Base-by-base conservation (phyloP, 805 yeast genomes). In the Candida khao-thaluensis region DNA sequence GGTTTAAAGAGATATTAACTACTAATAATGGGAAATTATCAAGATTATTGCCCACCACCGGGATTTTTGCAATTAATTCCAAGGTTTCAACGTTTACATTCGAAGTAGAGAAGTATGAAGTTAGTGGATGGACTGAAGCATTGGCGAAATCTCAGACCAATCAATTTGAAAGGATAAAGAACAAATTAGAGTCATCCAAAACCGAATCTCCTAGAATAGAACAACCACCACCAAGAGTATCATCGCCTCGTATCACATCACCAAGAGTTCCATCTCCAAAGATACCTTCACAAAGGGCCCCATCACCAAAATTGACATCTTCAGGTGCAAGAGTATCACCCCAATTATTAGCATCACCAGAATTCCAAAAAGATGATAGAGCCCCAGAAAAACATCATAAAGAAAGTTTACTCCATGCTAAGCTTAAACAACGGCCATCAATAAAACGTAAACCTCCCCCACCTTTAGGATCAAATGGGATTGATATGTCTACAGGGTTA, bases 31-130 rank as follows among this genome's bases (percentile, higher is more conserved):
- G 58, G 20, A 56, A 54, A 35, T 49, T 50, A 21, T 51, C 56
- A 33, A 62, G 58, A 45, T 51, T 57, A 5, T 38, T 62, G 7
- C 71, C 70, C 2, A 60, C 71, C 2, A 54, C 65, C 3, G 77
- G 79, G 0, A 51, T 64, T 10, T 80, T 82, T 63, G 82, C 80
- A 1, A 71, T 82, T 23, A 73, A 71, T 43, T 78, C 86, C 0
- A 64, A 66, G n/a, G 65, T 59, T 20, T 65, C 75, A 10, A 71
- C 86, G 0, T 74, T 81, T 48, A 66, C 75, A 3, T 75, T 80
- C 54, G 81, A 79, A 48, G 77, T 74, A 8, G 76, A 76, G 28
- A 72, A 69, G 39, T 57, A 54, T 27, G 82, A 77, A 25, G 64
- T 77, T 1, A 60, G 69, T 10, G 53, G 63, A 14, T 84, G 91